These are phyloP conservation scores for Fusarium siculi DNA, from an alignment of 2,329 filamentous ascomycete genomes.

Conservation along the genomic window DNA sequence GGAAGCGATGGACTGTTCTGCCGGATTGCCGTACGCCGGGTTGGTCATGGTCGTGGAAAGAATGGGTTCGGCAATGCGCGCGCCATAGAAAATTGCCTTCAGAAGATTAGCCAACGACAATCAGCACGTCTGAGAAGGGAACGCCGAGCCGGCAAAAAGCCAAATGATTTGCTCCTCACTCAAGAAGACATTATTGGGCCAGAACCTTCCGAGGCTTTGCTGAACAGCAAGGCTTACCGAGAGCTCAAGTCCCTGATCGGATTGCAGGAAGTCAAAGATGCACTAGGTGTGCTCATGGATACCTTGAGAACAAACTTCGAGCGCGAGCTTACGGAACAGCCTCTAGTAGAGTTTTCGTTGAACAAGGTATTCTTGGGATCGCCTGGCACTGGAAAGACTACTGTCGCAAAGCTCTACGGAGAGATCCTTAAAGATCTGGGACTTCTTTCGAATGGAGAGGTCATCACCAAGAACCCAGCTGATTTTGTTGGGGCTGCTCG, in stretches of 20 bases:
- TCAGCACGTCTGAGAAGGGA: conserved; percentile 63
- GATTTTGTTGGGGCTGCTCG: conserved; percentile 75
- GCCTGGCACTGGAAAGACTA: conserved; percentile 82
- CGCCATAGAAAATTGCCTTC: conserved; percentile 70
- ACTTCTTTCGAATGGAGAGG: conserved; percentile 74
- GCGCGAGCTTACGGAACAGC: conserved; percentile 71
- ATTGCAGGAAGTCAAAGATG: conserved; percentile 69
- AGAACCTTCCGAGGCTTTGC: conserved; percentile 66
- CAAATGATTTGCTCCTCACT: conserved; percentile 69
- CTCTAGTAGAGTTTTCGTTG: conserved; percentile 67
- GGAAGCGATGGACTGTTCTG: conserved; percentile 69
- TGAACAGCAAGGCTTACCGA: conserved; percentile 64
- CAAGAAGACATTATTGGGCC: conserved; percentile 79
- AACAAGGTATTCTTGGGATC: conserved; percentile 77
- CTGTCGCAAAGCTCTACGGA: conserved; percentile 78
- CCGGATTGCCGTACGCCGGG: conserved; percentile 69
- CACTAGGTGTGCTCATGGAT: conserved; percentile 68
- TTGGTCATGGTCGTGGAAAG: conserved; percentile 70
- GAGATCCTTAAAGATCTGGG: conserved; percentile 75
- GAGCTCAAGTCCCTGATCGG: conserved; percentile 69
- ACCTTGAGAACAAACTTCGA: conserved; percentile 72
- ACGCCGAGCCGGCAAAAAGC: conserved; percentile 50
- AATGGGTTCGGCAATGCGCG: conserved; percentile 81
- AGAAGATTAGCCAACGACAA: conserved; percentile 67
- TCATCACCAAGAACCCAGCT: conserved; percentile 76